phyloP scores from a whole-genome alignment of 768 basidiomycete genomes.

The Fomitopsis pulvina region DNA sequence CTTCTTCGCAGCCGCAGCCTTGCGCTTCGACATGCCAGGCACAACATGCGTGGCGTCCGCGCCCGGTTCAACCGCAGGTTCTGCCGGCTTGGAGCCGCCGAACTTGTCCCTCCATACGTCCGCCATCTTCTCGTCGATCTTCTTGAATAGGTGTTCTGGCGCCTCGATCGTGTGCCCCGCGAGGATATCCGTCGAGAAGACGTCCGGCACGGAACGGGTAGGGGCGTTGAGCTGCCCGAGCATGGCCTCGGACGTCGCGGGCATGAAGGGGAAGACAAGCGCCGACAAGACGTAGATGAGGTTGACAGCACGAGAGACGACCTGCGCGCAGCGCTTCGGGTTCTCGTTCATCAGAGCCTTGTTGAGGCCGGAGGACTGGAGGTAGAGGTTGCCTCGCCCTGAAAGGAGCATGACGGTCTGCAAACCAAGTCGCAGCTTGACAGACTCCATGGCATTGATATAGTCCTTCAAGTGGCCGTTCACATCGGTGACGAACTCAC shows the following conservation, averaged over 20 bases:
- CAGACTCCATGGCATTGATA: constrained; percentile 82
- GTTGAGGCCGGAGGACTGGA: constrained; percentile 88
- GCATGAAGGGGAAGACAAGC: constrained; percentile 94
- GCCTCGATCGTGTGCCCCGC: constrained; percentile 80
- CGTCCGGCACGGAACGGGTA: constrained; percentile 67
- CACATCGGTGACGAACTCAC: constrained; percentile 73
- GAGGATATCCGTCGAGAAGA: constrained; percentile 75
- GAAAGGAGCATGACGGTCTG: constrained; percentile 89
- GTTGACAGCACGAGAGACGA: constrained; percentile 85
- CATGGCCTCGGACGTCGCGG: constrained; percentile 76
- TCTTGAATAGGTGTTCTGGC: constrained; percentile 89
- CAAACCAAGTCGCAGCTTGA: constrained; percentile 84
- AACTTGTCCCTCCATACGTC: constrained; percentile 78
- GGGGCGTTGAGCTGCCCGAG: constrained; percentile 87
- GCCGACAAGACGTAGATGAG: constrained; percentile 87
- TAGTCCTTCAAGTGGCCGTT: constrained; percentile 77
- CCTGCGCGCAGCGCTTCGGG: constrained; percentile 83
- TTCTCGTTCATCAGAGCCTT: constrained; percentile 81
- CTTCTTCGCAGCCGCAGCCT: constrained; percentile 40
- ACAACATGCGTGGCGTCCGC: constrained; percentile 35
- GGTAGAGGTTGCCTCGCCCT: constrained; percentile 83
- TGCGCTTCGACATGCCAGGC: constrained; percentile 45
- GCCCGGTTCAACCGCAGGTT: constrained; percentile 31
- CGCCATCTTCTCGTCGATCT: constrained; percentile 87
- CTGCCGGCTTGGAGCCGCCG: constrained; percentile 51